phyloP scores from a whole-genome alignment of 2,329 filamentous ascomycete genomes.

The Pyricularia sp. region DNA sequence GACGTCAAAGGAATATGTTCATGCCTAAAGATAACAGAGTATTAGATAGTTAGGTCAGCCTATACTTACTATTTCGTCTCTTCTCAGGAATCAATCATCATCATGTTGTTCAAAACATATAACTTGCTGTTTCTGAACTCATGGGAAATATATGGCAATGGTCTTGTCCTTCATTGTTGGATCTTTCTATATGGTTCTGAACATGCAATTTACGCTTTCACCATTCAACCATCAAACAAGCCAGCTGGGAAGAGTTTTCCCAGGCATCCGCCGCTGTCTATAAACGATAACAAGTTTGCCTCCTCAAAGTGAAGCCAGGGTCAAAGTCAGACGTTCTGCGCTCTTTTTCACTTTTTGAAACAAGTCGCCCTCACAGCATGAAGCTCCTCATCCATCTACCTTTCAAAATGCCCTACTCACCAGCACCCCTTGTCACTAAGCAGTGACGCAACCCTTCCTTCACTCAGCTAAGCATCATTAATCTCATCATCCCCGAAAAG shows the following conservation, averaged over 20 bases:
- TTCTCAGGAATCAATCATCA: background rate
- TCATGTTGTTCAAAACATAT: too few species aligned
- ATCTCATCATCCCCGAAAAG: background rate
- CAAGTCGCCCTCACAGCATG: background rate
- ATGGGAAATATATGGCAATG: too few species aligned
- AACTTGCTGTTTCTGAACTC: too few species aligned
- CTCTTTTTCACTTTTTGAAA: background rate
- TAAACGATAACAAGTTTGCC: background rate
- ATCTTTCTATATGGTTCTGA: background rate
- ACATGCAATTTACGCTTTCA: background rate
- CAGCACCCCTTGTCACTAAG: background rate
- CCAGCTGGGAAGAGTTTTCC: background rate
- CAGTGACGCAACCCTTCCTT: background rate
- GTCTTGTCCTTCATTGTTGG: background rate
- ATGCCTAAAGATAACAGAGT: background rate
- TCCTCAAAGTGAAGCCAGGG: background rate
- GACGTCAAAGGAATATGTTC: background rate
- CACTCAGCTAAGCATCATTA: background rate
- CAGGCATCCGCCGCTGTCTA: background rate
- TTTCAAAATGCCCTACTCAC: background rate
- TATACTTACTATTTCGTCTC: background rate
- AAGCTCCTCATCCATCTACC: background rate
- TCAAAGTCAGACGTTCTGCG: background rate
- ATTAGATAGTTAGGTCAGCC: background rate
- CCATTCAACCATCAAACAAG: background rate